Conservation (phyloP, 148 eudicot genomes). For the Diospyros kaki region DNA sequence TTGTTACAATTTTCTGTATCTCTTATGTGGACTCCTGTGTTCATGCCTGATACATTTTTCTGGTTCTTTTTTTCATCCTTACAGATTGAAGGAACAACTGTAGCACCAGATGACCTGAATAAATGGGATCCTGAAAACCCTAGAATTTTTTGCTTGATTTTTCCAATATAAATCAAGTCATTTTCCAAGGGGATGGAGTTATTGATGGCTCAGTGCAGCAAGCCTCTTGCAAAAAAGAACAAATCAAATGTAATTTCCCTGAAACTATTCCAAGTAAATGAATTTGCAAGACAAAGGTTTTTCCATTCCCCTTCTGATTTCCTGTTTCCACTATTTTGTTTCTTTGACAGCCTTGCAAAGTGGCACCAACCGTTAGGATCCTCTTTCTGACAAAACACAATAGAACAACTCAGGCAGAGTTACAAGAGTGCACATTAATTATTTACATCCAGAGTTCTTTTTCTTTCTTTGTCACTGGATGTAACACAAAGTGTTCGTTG, state of each 20-base stretch:
- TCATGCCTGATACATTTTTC: constrained; percentile 5
- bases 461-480: not conserved
- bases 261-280: not conserved
- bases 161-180: constrained; percentile 57
- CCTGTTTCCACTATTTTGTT: constrained; percentile 11
- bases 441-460: not conserved
- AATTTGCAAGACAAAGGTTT: not conserved
- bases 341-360: constrained; percentile 70
- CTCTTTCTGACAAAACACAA: not conserved
- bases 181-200: constrained; percentile 82
- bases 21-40: not conserved
- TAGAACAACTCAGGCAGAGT: not conserved
- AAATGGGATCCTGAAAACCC: constrained; percentile 73
- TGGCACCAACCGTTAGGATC: constrained; percentile 84
- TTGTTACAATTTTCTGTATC: not conserved
- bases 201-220: constrained; percentile 97
- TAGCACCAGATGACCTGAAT: constrained; percentile 83
- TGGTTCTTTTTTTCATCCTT: constrained; percentile 3
- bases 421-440: not conserved
- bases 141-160: constrained; percentile 63
- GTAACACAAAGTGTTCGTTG: constrained; percentile 17
- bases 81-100: constrained; percentile 87
- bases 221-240: constrained; percentile 98
- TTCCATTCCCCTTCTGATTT: constrained; percentile 13
- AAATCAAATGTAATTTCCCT: constrained; percentile 63